Evolutionary conservation across 1,139 yeast species (phyloP).

Genomic region (Candida sanyaensis): DNA sequence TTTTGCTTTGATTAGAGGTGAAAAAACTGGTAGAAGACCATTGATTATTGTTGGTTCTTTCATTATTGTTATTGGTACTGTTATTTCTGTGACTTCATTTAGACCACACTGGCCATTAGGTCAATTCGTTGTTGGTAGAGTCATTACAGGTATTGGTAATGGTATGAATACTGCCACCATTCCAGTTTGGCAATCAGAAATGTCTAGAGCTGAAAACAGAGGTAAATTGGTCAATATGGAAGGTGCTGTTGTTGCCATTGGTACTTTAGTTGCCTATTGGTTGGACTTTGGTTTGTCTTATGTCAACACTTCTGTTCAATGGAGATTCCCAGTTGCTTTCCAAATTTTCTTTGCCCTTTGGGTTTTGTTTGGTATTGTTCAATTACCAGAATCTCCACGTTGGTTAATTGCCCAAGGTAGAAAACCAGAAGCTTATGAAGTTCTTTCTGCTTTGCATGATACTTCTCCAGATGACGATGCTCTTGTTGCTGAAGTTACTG

Average conservation of each 20-base stretch:
- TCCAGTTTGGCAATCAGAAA: slow-evolving; percentile 82
- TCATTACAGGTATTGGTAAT: slow-evolving; percentile 76
- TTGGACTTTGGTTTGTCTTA: slow-evolving; percentile 71
- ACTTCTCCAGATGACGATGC: slow-evolving; percentile 43
- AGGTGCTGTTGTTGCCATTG: slow-evolving; percentile 71
- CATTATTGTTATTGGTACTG: slow-evolving; percentile 64
- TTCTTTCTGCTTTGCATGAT: slow-evolving; percentile 43
- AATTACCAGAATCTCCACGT: slow-evolving; percentile 72
- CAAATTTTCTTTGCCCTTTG: slow-evolving; percentile 43
- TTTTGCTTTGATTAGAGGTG: slow-evolving; percentile 65
- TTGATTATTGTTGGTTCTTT: slow-evolving; percentile 59
- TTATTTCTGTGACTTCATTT: slow-evolving; percentile 63
- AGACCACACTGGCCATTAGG: slow-evolving; percentile 52
- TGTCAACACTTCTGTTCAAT: slow-evolving; percentile 50
- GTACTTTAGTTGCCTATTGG: slow-evolving; percentile 77
- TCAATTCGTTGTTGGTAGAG: slow-evolving; percentile 74
- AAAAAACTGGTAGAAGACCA: slow-evolving; percentile 65
- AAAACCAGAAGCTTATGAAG: slow-evolving; percentile 48
- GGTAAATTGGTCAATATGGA: slow-evolving; percentile 71
- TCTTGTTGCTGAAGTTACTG: slow-evolving; percentile 44
- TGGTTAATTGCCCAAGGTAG: slow-evolving; percentile 62
- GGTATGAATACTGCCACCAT: slow-evolving; percentile 80
- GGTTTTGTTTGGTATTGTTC: slow-evolving; percentile 36
- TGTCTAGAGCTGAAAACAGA: slow-evolving; percentile 70
- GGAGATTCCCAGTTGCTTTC: slow-evolving; percentile 51